A percentile compares a stretch with the other conserved stretches of the same genome.
phyloP scores from a whole-genome alignment of 768 basidiomycete species.

The Suillus luteus region DNA sequence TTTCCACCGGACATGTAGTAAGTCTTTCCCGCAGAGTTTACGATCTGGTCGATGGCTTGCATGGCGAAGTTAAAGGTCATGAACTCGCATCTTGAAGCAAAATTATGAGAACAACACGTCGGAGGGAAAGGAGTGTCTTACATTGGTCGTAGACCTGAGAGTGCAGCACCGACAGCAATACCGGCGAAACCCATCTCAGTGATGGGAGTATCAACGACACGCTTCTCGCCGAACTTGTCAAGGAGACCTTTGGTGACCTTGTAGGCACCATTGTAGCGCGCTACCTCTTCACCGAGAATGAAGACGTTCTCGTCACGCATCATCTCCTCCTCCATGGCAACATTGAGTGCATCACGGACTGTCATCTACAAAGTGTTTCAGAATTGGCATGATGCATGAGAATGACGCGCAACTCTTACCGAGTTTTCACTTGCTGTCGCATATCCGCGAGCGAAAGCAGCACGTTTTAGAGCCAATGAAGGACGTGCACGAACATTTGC shows the following conservation, averaged over 20 bases:
- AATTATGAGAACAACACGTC: constrained; percentile 16
- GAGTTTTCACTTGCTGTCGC: constrained; percentile 58
- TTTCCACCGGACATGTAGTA: constrained; percentile 99
- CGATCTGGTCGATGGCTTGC: constrained; percentile 99
- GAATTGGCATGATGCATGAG: constrained; percentile 19
- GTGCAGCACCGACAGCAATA: constrained; percentile 90
- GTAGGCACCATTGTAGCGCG: constrained; percentile 97
- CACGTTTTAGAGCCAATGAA: constrained; percentile 43
- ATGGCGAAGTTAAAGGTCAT: constrained; percentile 99
- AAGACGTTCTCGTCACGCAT: constrained; percentile 92
- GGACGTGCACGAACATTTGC: constrained; percentile 44
- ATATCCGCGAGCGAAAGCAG: constrained; percentile 56
- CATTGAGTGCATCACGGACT: constrained; percentile 95
- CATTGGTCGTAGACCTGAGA: constrained; percentile 94
- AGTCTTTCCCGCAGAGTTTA: constrained; percentile 99
- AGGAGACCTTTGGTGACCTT: constrained; percentile 98
- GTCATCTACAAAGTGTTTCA: constrained; percentile 69
- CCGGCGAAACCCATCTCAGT: constrained; percentile 99
- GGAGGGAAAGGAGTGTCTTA: constrained; percentile 36
- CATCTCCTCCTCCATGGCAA: constrained; percentile 99
- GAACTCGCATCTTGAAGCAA: constrained; percentile 82
- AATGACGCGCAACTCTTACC: constrained; percentile 46
- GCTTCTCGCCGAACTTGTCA: constrained; percentile 99
- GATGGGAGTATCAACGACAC: constrained; percentile 95
- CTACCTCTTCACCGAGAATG: constrained; percentile 96